Base-by-base conservation (phyloP, 768 basidiomycete genomes). In the Suillus subalutaceus region DNA sequence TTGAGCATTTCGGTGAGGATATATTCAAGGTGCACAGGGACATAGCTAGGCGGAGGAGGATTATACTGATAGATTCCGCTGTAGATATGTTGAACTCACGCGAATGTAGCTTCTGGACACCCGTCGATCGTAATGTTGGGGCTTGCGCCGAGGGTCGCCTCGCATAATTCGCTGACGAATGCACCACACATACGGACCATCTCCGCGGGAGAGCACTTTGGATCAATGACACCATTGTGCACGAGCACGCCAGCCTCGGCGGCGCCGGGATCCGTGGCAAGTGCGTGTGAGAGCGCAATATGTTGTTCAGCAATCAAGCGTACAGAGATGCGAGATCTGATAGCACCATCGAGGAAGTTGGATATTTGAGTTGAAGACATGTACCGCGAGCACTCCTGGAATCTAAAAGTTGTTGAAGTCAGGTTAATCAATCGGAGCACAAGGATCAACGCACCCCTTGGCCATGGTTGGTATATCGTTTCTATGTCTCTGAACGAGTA, bases 391-490 rank as follows among this genome's bases (percentile, higher is more conserved):
- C 90, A 92, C 79, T 96, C 95, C 71, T 94, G 92, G 74, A 96
- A 96, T 59, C 94, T 92, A 64, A 15, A 32, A 58, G 38, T 43
- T 46, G 20, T 44, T n/a, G 1, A 15, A 57, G 16, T n/a, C 38
- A 12, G 48, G 50, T 37, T n/a, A 26, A 66, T 52, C 20, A 35
- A 38, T 35, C 61, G n/a, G 64, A 67, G 43, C 67, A 53, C 37
- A 57, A 32, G 48, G 6, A 40, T 43, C 2, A 32, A 69, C 79
- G 64, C 68, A 90, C 93, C 94, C 94, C 79, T 94, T 94, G 4
- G 94, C 94, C 86, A 96, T 86, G 16, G 90, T 91, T 1, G 94
- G 94, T 60, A 96, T 93, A 74, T 96, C 95, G 77, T 96, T 90
- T 1, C 90, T 85, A 73, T 96, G 94, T 63, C 84, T 82, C 66